A percentile compares a stretch with the other conserved stretches of the same genome.
Conservation (phyloP, 208 protist genomes). For the Acanthamoeba healyi region DNA sequence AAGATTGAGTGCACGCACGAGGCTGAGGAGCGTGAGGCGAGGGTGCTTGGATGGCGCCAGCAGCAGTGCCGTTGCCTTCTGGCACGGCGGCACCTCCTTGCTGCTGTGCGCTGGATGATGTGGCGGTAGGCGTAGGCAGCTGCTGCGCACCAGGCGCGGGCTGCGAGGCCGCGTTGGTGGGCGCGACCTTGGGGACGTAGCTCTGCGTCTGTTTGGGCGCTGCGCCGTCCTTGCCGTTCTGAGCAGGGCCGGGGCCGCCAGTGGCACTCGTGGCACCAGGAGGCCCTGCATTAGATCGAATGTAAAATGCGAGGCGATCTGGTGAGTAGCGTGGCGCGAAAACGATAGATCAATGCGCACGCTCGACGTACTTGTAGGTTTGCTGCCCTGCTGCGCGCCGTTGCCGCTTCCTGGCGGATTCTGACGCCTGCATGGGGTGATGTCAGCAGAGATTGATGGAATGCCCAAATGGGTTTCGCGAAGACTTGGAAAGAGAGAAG, state of each 20-base stretch:
- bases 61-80: neutral
- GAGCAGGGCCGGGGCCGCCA: neutral
- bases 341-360: neutral
- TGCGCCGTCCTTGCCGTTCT: neutral
- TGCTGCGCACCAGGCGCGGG: neutral
- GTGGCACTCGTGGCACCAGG: neutral
- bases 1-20: neutral
- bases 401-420: neutral
- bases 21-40: slow-evolving; percentile 17
- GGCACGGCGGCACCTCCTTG: neutral
- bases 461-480: neutral
- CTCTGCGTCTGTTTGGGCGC: neutral
- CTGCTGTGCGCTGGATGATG: neutral
- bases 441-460: neutral
- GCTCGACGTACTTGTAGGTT: neutral
- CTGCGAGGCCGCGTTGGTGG: neutral
- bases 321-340: too few relatives aligned
- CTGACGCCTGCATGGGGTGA: neutral
- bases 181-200: slow-evolving; percentile 35
- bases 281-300: slow-evolving; percentile 1
- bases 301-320: too few relatives aligned
- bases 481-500: too few relatives aligned
- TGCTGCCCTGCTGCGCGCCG: neutral
- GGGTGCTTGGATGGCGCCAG: neutral
- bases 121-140: neutral